Percentiles rank a stretch among this genome's conserved stretches.
phyloP scores from a whole-genome alignment of 331 rosid species.

The Erythrophleum ivorense region DNA sequence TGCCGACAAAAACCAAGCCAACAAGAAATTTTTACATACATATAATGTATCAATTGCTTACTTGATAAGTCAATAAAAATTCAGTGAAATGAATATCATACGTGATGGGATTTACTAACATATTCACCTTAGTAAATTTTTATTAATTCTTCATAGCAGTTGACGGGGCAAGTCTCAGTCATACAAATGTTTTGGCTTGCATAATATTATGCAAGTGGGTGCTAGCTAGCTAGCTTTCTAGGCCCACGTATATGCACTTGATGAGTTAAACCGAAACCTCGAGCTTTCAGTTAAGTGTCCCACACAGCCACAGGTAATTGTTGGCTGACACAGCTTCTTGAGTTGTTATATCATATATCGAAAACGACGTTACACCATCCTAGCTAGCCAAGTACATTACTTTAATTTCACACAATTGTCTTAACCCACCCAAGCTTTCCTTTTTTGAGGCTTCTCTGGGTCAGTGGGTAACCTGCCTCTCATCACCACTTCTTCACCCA shows the following conservation, averaged over 20 bases:
- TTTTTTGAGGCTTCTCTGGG: neutral
- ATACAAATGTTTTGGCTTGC: neutral
- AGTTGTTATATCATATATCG: neutral
- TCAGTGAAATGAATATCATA: neutral
- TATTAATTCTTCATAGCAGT: no score
- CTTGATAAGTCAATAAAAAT: neutral
- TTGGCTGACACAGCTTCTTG: neutral
- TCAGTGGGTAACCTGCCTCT: no score
- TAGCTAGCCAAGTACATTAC: neutral
- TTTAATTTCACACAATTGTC: neutral
- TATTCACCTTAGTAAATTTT: no score
- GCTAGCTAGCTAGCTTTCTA: neutral
- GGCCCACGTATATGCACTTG: neutral
- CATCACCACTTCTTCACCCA: no score
- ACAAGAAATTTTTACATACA: no score
- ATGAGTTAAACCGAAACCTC: neutral
- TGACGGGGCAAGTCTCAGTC: neutral
- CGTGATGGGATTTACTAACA: no score
- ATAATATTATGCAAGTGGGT: neutral
- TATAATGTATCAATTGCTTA: no score
- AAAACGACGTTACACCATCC: slow-evolving; percentile 21
- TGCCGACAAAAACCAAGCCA: no score
- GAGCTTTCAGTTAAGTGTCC: neutral
- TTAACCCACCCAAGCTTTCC: neutral
- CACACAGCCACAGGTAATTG: neutral